Evolutionary conservation across 495 filamentous ascomycete genomes (phyloP).

Genomic region (Daldinia decipiens): DNA sequence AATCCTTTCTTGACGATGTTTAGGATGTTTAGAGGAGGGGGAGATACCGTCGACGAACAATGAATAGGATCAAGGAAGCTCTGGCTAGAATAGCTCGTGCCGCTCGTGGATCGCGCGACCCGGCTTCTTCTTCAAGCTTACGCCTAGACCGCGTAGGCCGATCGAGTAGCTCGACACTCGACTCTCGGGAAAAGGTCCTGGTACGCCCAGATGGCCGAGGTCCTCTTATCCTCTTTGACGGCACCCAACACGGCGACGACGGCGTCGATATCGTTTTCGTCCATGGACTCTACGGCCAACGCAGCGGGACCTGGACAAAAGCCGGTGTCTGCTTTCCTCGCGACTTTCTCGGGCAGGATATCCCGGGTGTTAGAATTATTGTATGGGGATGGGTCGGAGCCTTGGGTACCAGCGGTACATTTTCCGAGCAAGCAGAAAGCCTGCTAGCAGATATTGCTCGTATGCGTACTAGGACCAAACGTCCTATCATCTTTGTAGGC

Average conservation of each 20-base stretch:
- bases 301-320: slow-evolving; percentile 47
- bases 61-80: slow-evolving; percentile 50
- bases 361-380: slow-evolving; percentile 44
- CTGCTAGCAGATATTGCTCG: slow-evolving; percentile 44
- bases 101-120: slow-evolving; percentile 38
- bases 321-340: slow-evolving; percentile 48
- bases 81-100: slow-evolving; percentile 49
- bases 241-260: slow-evolving; percentile 38
- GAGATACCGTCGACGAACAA: slow-evolving; percentile 41
- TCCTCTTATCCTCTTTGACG: slow-evolving; percentile 43
- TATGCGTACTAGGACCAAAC: slow-evolving; percentile 37
- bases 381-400: slow-evolving; percentile 47
- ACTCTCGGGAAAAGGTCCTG: slow-evolving; percentile 45
- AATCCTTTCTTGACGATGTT: slow-evolving; percentile 28
- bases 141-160: slow-evolving; percentile 48
- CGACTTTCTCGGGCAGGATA: slow-evolving; percentile 48
- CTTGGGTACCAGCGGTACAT: slow-evolving; percentile 36
- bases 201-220: slow-evolving; percentile 45
- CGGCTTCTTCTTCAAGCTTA: slow-evolving; percentile 32
- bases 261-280: slow-evolving; percentile 50
- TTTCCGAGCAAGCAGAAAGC: slow-evolving; percentile 44
- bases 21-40: slow-evolving; percentile 18
- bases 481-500: slow-evolving; percentile 53
- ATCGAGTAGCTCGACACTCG: slow-evolving; percentile 46
- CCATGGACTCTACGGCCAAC: slow-evolving; percentile 48